Conservation (phyloP, 2,329 filamentous ascomycete species). For the Paecilomyces sp. region DNA sequence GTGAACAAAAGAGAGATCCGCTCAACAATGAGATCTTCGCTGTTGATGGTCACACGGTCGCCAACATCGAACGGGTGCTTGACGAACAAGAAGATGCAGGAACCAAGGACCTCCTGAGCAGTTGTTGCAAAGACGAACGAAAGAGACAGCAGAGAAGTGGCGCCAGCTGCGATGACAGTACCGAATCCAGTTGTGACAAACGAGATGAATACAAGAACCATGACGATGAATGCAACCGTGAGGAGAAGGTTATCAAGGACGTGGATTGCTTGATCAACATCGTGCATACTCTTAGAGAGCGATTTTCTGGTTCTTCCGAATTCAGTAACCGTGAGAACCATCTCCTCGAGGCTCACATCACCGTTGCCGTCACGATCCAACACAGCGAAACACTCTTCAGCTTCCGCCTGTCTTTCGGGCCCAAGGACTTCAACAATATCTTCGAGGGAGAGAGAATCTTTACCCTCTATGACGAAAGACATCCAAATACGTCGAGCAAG, state of each 20-base stretch:
- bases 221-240: constrained; percentile 71
- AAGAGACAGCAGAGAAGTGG: constrained; percentile 86
- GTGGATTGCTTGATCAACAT: constrained; percentile 88
- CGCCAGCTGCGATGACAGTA: constrained; percentile 79
- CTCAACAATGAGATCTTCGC: constrained; percentile 70
- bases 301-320: constrained; percentile 81
- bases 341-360: constrained; percentile 91
- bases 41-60: constrained; percentile 76
- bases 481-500: constrained; percentile 93
- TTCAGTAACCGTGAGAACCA: constrained; percentile 79
- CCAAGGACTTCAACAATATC: constrained; percentile 88
- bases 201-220: constrained; percentile 78
- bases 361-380: constrained; percentile 87
- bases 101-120: constrained; percentile 91
- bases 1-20: constrained; percentile 92
- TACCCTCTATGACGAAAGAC: constrained; percentile 90
- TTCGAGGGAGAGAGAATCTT: constrained; percentile 68
- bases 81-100: constrained; percentile 96
- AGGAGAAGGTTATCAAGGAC: constrained; percentile 83
- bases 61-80: constrained; percentile 97
- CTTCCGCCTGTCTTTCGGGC: constrained; percentile 62
- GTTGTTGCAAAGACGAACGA: constrained; percentile 94
- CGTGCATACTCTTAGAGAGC: constrained; percentile 89
- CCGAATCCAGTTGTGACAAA: constrained; percentile 85
- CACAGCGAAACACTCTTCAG: constrained; percentile 73